Base-by-base conservation (phyloP, 1,284 basidiomycete species). In the Omphalotus olearius region DNA sequence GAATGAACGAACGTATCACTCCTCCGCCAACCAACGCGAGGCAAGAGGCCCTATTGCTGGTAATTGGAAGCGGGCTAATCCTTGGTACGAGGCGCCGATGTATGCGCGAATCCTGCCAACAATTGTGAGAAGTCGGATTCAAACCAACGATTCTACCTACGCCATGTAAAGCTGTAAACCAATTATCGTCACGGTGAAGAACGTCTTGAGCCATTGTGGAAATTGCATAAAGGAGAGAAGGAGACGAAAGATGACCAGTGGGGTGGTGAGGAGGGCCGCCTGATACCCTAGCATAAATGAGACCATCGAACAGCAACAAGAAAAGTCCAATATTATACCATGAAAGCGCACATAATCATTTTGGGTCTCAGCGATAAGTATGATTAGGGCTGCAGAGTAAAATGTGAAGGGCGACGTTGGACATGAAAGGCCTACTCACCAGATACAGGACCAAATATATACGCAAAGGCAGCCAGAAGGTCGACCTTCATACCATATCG, bases 311-410 rank as follows among this genome's bases (percentile, higher is more conserved):
- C 30, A 7, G 20, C n/a, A 45, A 26, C 23, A 43, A 51, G 14
- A 40, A 26, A 36, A 50, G 43, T 25, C n/a, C 30, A 33, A n/a
- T n/a, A 6, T 63, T 78, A 60, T 53, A 87, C 87, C 84, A 64
- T 90, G 88, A 66, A 90, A 91, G 51, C 88, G 81, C 56, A 91
- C 82, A 60, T 83, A 88, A 67, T 91, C 88, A 59, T 89, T 90
- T 58, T 82, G 79, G 7, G 85, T 91, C 66, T 92, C 89, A 17
- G 85, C 57, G n/a, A 91, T 79, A 6, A 92, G 76, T 39, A 91
- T 69, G 0, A 75, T 30, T 25, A 91, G 66, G 2, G 88, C 88
- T 91, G 56, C n/a, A 3, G 53, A 54, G 51, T 55, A 49, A 45
- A 56, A 40, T 14, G 13, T 33, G 18, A 30, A 25, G 28, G 18